Evolutionary conservation across 305 asterid species (phyloP), one percentile per base, ranked within the genome.

Genomic region (Fraxinus sp.): DNA sequence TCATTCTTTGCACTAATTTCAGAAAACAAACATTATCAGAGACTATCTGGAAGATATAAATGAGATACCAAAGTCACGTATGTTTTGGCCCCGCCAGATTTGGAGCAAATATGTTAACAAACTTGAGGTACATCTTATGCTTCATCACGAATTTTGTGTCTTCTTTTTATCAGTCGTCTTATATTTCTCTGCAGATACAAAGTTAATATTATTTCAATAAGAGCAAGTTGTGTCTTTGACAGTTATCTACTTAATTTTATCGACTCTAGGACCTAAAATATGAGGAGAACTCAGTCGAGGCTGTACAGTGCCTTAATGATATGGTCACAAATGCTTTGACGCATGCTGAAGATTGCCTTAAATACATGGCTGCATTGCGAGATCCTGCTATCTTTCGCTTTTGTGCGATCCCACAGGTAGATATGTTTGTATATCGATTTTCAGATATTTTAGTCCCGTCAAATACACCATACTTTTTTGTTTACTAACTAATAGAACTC

Each of bases 51-150:
- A 96, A 89, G 98, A 96, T 86, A 94, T 96, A 76, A 96, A 94
- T 77, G 99, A 96, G 96, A 87, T 96, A 81, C 99, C 99, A 57
- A 96, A 93, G 87, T 91, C 98, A 49, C 98, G 99, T 26, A 93
- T 94, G 99, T 96, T 96, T 88, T 96, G 99, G 99, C 99, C 99
- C 82, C 97, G 94, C 70, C 88, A 96, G 83, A 94, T 94, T 36
- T 96, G 99, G 99, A 88, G 95, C 84, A 94, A 94, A 91, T 96
- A 96, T 84, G 98, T 88, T 36, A 84, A 91, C 88, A 94, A 92
- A 89, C 98, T 95, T 81, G 99, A 95, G 98, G 98, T 94, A 81
- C 78, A 75, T 81, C 22, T 57, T 73, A 6, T 72, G 41, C 74
- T 68, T 30, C 46, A 32, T 71, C 76, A 5, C 26, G 35, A 30